These are phyloP conservation scores for Boletus subcaerulescens DNA, from an alignment of 768 basidiomycete species.

Conservation along the genomic window DNA sequence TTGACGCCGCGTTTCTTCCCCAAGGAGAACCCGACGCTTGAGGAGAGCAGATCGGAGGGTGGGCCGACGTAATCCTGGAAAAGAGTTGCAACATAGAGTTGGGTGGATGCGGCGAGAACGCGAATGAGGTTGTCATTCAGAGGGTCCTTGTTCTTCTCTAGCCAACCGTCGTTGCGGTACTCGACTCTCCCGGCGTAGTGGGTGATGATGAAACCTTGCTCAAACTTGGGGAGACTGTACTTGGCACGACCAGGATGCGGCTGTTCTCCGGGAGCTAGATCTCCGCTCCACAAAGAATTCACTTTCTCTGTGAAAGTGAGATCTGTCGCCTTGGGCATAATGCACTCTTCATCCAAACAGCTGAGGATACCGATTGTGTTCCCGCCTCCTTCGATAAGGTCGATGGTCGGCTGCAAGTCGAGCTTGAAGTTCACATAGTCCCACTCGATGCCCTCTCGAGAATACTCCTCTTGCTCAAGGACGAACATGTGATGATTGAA, in stretches of 20 bases:
- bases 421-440: slow-evolving; percentile 97
- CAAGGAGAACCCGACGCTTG: slow-evolving; percentile 36
- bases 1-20: slow-evolving; percentile 76
- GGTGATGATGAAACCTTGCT: slow-evolving; percentile 90
- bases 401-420: slow-evolving; percentile 97
- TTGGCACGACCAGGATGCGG: slow-evolving; percentile 77
- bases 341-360: slow-evolving; percentile 95
- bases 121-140: slow-evolving; percentile 94
- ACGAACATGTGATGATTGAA: slow-evolving; percentile 99
- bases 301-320: slow-evolving; percentile 93
- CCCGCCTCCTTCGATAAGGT: slow-evolving; percentile 85
- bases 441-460: slow-evolving; percentile 96
- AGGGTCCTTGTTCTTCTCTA: slow-evolving; percentile 99
- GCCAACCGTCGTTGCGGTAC: slow-evolving; percentile 93
- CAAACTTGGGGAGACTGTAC: slow-evolving; percentile 84
- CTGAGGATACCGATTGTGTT: slow-evolving; percentile 82
- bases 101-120: slow-evolving; percentile 77
- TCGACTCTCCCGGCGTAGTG: slow-evolving; percentile 98
- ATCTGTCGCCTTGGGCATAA: slow-evolving; percentile 99
- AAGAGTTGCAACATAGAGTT: slow-evolving; percentile 76
- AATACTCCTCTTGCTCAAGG: slow-evolving; percentile 97
- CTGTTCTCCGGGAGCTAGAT: slow-evolving; percentile 40
- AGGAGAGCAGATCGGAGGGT: slow-evolving; percentile 28
- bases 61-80: slow-evolving; percentile 79
- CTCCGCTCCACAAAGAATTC: slow-evolving; percentile 64